Evolutionary conservation across 1,284 basidiomycete species (phyloP).

Genomic region (Malassezia arunalokei): DNA sequence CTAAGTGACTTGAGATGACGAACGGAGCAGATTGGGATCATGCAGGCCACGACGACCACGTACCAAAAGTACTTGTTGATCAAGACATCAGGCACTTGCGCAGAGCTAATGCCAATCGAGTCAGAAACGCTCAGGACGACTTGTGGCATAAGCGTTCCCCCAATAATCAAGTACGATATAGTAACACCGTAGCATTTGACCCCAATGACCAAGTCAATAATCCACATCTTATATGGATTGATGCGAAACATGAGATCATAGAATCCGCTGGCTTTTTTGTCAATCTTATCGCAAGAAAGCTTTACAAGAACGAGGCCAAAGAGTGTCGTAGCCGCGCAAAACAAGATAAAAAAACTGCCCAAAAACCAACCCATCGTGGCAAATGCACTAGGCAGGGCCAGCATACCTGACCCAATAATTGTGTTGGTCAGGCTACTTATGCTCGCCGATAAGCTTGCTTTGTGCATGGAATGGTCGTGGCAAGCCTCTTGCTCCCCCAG

Average conservation of each 20-base stretch:
- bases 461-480: background rate
- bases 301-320: conserved; percentile 85
- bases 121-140: conserved; percentile 66
- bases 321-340: conserved; percentile 66
- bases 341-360: conserved; percentile 73
- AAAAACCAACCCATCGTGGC: conserved; percentile 49
- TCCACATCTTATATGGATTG: conserved; percentile 60
- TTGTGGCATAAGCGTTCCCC: conserved; percentile 63
- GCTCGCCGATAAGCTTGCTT: conserved; percentile 19
- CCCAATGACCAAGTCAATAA: conserved; percentile 86
- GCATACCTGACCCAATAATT: conserved; percentile 43
- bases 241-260: conserved; percentile 30
- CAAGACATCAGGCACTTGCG: conserved; percentile 26
- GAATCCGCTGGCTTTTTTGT: conserved; percentile 33
- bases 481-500: background rate
- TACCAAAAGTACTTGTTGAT: conserved; percentile 49
- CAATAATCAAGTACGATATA: conserved; percentile 57
- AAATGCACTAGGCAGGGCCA: conserved; percentile 47
- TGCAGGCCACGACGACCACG: conserved; percentile 66
- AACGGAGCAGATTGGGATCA: conserved; percentile 72
- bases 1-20: conserved; percentile 57
- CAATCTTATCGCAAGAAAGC: conserved; percentile 67
- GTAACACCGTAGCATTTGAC: conserved; percentile 66
- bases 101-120: conserved; percentile 19
- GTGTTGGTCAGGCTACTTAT: conserved; percentile 46